These are phyloP conservation scores for Gnaphalium uliginosum DNA, from an alignment of 129 eudicot genomes.

Conservation along the genomic window DNA sequence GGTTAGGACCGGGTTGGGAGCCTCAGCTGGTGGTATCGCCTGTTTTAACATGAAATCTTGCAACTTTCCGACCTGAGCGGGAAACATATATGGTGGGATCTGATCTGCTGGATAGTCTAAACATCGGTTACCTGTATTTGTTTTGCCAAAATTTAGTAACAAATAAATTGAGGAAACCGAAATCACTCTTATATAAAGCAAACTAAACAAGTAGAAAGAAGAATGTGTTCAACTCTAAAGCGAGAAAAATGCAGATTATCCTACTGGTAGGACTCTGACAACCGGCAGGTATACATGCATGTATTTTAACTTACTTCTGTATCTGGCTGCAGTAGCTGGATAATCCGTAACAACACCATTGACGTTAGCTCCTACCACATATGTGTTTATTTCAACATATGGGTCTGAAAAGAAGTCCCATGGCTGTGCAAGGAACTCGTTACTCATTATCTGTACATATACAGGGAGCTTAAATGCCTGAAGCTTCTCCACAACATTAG, in stretches of 20 bases:
- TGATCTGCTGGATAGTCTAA: constrained; percentile 41
- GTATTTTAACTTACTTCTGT: constrained; percentile 26
- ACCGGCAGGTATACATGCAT: neutral
- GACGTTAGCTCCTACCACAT: constrained; percentile 33
- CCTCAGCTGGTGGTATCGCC: constrained; percentile 60
- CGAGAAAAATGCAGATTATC: neutral
- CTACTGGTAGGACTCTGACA: neutral
- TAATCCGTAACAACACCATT: constrained; percentile 42
- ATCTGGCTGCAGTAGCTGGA: constrained; percentile 47
- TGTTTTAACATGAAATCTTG: constrained; percentile 31
- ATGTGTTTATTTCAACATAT: constrained; percentile 57
- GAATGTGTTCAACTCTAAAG: neutral
- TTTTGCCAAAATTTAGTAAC: constrained; percentile 4
- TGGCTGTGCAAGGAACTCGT: constrained; percentile 80
- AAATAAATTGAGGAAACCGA: neutral
- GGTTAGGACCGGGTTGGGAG: constrained; percentile 67
- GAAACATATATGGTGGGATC: constrained; percentile 59
- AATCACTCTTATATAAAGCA: neutral
- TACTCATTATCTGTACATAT: constrained; percentile 62
- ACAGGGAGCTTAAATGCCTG: constrained; percentile 66
- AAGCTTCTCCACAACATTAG: constrained; percentile 60
- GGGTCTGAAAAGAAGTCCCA: constrained; percentile 96
- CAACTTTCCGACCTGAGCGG: constrained; percentile 52
- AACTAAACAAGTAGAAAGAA: neutral
- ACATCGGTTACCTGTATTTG: constrained; percentile 65